Percentiles rank a stretch among this genome's conserved stretches.
phyloP scores from a whole-genome alignment of 2,329 filamentous ascomycete species.

The Geosmithia morbida region DNA sequence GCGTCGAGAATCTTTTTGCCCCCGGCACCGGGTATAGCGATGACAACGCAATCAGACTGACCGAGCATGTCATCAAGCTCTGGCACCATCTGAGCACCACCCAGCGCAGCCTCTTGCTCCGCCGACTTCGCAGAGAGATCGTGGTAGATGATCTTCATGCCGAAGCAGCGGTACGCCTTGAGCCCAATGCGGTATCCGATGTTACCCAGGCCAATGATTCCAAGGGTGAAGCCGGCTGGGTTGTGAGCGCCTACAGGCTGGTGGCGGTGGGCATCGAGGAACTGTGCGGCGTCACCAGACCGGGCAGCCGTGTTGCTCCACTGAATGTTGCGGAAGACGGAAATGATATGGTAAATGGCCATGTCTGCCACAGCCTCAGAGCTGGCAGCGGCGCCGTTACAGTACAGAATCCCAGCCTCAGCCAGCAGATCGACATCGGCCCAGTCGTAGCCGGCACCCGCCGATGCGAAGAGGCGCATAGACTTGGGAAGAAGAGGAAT shows the following conservation, averaged over 20 bases:
- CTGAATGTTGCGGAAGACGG: slow-evolving; percentile 52
- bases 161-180: slow-evolving; percentile 35
- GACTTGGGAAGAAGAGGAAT: slow-evolving; percentile 38
- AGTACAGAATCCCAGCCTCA: slow-evolving; percentile 53
- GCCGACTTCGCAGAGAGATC: slow-evolving; percentile 37
- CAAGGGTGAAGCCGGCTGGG: slow-evolving; percentile 44
- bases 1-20: slow-evolving; percentile 26
- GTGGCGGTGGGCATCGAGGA: slow-evolving; percentile 43
- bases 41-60: slow-evolving; percentile 42
- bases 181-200: slow-evolving; percentile 49
- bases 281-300: slow-evolving; percentile 19
- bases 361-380: slow-evolving; percentile 63
- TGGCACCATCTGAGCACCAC: slow-evolving; percentile 31
- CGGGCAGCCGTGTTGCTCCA: slow-evolving; percentile 47
- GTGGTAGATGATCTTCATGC: slow-evolving; percentile 52
- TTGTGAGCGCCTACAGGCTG: slow-evolving; percentile 48
- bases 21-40: slow-evolving; percentile 37
- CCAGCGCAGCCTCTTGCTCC: slow-evolving; percentile 22
- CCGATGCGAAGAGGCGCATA: slow-evolving; percentile 47
- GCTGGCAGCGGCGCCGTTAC: slow-evolving; percentile 56
- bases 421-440: slow-evolving; percentile 47
- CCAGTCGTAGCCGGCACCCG: slow-evolving; percentile 54
- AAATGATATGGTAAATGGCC: slow-evolving; percentile 53
- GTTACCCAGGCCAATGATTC: slow-evolving; percentile 56
- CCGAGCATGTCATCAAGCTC: slow-evolving; percentile 36